A percentile compares a stretch with the other conserved stretches of the same genome.
These are phyloP conservation scores for Xylaria digitata DNA, from an alignment of 2,329 filamentous ascomycete species.

Conservation along the genomic window DNA sequence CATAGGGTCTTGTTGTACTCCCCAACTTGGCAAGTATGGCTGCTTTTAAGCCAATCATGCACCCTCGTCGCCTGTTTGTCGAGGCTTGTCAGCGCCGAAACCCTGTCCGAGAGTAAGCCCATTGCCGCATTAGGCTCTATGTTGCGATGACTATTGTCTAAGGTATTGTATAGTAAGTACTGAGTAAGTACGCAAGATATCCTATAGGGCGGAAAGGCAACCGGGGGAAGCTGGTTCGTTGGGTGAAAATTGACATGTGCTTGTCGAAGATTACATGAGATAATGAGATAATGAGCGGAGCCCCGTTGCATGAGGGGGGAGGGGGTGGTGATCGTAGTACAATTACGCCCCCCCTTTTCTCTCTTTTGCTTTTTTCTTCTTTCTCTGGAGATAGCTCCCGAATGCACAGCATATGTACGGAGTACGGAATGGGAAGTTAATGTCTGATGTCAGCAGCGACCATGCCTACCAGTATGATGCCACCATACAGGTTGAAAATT, in stretches of 20 bases:
- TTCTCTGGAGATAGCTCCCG: not conserved
- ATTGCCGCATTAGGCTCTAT: constrained; percentile 27
- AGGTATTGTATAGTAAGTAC: not conserved
- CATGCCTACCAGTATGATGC: not conserved
- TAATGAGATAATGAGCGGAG: no score
- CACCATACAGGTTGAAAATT: not conserved
- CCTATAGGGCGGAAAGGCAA: not conserved
- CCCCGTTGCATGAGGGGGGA: no score
- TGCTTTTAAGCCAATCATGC: constrained; percentile 17
- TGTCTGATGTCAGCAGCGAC: constrained; percentile 10
- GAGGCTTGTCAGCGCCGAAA: constrained; percentile 12
- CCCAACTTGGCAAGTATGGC: constrained; percentile 4
- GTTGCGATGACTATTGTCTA: constrained; percentile 26
- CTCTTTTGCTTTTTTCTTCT: not conserved
- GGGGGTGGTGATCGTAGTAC: no score
- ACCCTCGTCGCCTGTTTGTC: not conserved
- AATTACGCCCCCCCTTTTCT: no score
- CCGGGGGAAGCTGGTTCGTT: not conserved
- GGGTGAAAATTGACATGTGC: not conserved
- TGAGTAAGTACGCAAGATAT: not conserved
- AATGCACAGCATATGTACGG: not conserved
- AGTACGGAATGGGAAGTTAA: not conserved
- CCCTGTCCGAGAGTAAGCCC: constrained; percentile 27
- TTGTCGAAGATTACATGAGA: not conserved
- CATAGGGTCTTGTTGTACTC: not conserved